Evolutionary conservation across 2,329 filamentous ascomycete genomes (phyloP).

Genomic region (Fusarium sp.): DNA sequence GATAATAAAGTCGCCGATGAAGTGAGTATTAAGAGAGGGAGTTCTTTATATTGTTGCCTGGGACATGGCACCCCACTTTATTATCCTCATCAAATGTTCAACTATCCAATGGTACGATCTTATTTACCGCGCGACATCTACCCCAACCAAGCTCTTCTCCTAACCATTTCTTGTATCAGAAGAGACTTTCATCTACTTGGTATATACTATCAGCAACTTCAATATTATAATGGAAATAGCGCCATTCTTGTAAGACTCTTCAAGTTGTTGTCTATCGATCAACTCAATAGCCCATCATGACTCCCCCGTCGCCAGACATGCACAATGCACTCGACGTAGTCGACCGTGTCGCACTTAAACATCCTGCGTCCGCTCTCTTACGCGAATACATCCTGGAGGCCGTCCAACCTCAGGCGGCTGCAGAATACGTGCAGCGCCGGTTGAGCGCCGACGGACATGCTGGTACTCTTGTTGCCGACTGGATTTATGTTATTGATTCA

Average conservation of each 20-base stretch:
- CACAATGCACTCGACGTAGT: background rate
- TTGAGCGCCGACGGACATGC: background rate
- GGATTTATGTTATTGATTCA: background rate
- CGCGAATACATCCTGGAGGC: background rate
- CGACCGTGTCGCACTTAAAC: accelerated
- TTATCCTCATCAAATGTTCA: accelerated
- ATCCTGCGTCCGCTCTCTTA: accelerated
- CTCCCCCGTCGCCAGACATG: background rate
- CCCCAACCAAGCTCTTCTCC: background rate
- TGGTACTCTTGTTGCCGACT: accelerated
- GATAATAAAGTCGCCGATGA: background rate
- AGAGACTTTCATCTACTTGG: too few relatives aligned
- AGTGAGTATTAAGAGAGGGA: background rate
- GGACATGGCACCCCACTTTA: background rate
- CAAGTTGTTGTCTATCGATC: accelerated
- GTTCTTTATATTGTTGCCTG: background rate
- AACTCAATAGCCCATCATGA: background rate
- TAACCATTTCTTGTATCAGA: too few relatives aligned
- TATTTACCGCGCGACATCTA: background rate
- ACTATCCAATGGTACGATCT: background rate
- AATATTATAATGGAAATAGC: too few relatives aligned
- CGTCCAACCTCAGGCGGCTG: accelerated
- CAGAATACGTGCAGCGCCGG: background rate
- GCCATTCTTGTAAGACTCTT: accelerated
- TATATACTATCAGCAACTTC: accelerated